phyloP scores from a whole-genome alignment of 768 basidiomycete genomes.

The Coprinopsis sp. region DNA sequence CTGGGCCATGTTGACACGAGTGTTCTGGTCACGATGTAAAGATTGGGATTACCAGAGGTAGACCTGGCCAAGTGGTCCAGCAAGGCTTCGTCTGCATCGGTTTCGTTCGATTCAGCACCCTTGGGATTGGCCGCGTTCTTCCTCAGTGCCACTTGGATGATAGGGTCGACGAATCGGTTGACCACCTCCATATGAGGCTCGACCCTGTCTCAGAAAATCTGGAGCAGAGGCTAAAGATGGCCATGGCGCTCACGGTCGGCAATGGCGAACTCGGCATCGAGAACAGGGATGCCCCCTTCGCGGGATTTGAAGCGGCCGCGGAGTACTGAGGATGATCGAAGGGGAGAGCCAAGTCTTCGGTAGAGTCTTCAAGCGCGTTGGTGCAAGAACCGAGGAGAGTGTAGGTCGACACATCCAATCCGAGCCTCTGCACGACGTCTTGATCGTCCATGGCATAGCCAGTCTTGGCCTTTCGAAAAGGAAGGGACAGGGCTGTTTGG shows the following conservation, averaged over 20 bases:
- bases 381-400: constrained; percentile 61
- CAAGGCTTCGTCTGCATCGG: constrained; percentile 41
- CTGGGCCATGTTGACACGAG: constrained; percentile 24
- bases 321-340: constrained; percentile 41
- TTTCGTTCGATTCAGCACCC: constrained; percentile 21
- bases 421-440: background rate
- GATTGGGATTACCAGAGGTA: constrained; percentile 40
- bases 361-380: constrained; percentile 41
- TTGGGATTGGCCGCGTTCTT: constrained; percentile 30
- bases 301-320: constrained; percentile 22
- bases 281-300: constrained; percentile 44
- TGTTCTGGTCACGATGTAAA: background rate
- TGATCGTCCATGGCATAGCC: constrained; percentile 54
- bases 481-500: constrained; percentile 6
- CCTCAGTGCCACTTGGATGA: constrained; percentile 44
- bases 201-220: constrained; percentile 45
- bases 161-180: constrained; percentile 47
- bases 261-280: constrained; percentile 40
- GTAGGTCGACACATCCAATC: constrained; percentile 58
- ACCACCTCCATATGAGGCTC: constrained; percentile 47
- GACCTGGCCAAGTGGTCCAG: constrained; percentile 50
- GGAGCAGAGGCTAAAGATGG: constrained; percentile 50
- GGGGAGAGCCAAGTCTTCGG: constrained; percentile 38
- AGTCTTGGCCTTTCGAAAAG: background rate
- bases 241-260: constrained; percentile 40